Conservation (phyloP, 768 basidiomycete genomes). For the Termitomyces sp. region DNA sequence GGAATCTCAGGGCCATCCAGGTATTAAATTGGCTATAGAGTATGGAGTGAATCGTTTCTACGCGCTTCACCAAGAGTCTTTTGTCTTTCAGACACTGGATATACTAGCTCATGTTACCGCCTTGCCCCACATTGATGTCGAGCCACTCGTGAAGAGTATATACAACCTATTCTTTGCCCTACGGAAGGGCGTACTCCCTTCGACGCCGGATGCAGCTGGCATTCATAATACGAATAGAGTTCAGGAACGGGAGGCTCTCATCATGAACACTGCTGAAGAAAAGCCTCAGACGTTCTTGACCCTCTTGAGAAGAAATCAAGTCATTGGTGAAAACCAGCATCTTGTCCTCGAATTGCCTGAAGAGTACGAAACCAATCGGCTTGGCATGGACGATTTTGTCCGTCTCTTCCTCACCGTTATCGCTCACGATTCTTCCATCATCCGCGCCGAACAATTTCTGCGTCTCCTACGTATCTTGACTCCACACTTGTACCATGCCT, state of each 20-base stretch:
- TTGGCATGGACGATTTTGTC: slow-evolving; percentile 62
- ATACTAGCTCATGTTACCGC: slow-evolving; percentile 50
- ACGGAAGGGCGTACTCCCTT: slow-evolving; percentile 31
- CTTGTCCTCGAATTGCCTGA: slow-evolving; percentile 47
- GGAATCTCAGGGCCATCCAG: slow-evolving; percentile 49
- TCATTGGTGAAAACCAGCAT: slow-evolving; percentile 31
- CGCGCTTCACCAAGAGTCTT: slow-evolving; percentile 65
- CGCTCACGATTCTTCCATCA: slow-evolving; percentile 62
- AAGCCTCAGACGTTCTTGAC: slow-evolving; percentile 67
- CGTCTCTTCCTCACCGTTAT: slow-evolving; percentile 75
- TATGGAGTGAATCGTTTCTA: slow-evolving; percentile 71
- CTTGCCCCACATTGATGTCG: slow-evolving; percentile 40
- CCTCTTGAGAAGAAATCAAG: slow-evolving; percentile 39
- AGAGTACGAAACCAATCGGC: slow-evolving; percentile 50
- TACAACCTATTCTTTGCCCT: slow-evolving; percentile 57
- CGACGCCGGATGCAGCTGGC: slow-evolving; percentile 54
- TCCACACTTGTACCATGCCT: slow-evolving; percentile 53
- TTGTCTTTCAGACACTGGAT: slow-evolving; percentile 71
- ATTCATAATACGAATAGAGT: slow-evolving; percentile 57
- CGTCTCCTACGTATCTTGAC: slow-evolving; percentile 51
- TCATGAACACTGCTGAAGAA: slow-evolving; percentile 66
- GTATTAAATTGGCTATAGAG: slow-evolving; percentile 64
- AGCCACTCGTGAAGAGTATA: slow-evolving; percentile 52
- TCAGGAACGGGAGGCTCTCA: slow-evolving; percentile 67
- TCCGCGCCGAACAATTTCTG: slow-evolving; percentile 68